Conservation (phyloP, 495 filamentous ascomycete species). For the Penicillium macrosclerotiorum region DNA sequence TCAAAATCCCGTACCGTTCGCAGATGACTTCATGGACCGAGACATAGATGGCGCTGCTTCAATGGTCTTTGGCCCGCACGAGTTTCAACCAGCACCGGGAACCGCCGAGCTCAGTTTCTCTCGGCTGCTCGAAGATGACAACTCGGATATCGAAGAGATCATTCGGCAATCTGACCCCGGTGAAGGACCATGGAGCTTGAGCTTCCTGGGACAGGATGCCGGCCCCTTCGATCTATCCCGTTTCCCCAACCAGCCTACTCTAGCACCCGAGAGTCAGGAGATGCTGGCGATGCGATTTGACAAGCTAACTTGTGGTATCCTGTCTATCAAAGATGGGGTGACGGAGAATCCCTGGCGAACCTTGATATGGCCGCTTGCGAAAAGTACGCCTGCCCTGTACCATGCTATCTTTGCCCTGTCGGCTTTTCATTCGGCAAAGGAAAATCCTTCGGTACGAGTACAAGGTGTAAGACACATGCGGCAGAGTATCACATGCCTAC, state of each 20-base stretch:
- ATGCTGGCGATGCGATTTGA: slow-evolving; percentile 69
- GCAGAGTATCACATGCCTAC: slow-evolving; percentile 58
- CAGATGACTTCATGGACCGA: slow-evolving; percentile 9
- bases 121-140: slow-evolving; percentile 38
- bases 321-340: slow-evolving; percentile 69
- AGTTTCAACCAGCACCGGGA: slow-evolving; percentile 1
- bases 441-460: slow-evolving; percentile 55
- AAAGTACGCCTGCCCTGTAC: slow-evolving; percentile 65
- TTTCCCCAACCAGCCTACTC: slow-evolving; percentile 25
- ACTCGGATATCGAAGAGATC: slow-evolving; percentile 62
- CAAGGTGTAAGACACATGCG: slow-evolving; percentile 73
- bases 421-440: slow-evolving; percentile 68
- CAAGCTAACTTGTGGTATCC: slow-evolving; percentile 69
- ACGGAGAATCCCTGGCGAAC: slow-evolving; percentile 79
- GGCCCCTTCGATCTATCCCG: slow-evolving; percentile 4
- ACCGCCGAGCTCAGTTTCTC: slow-evolving; percentile 32
- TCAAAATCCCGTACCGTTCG: slow-evolving; percentile 14
- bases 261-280: slow-evolving; percentile 52
- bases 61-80: slow-evolving; percentile 1
- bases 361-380: slow-evolving; percentile 69
- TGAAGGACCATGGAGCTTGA: slow-evolving; percentile 35
- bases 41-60: slow-evolving; percentile 10
- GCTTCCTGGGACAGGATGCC: slow-evolving; percentile 8
- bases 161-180: slow-evolving; percentile 45
- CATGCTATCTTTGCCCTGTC: slow-evolving; percentile 76